Conservation (phyloP, 805 yeast genomes). For the Pichia exigua region DNA sequence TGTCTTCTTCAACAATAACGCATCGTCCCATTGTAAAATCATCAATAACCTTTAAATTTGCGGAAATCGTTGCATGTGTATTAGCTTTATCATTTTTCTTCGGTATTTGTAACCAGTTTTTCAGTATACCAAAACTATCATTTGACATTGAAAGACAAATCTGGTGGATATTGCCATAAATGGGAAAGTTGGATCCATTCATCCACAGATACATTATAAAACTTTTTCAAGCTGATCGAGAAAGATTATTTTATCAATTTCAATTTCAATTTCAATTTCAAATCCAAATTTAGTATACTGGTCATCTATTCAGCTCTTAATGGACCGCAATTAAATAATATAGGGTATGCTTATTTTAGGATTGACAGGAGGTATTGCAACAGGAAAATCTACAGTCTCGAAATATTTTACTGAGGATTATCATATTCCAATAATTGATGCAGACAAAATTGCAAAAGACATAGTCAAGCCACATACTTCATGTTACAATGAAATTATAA, state of each 20-base stretch:
- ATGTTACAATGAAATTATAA: slow-evolving; percentile 61
- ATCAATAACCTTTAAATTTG: slow-evolving; percentile 35
- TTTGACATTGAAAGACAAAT: not conserved
- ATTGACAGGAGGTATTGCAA: slow-evolving; percentile 94
- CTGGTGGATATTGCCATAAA: no score
- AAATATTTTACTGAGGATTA: slow-evolving; percentile 42
- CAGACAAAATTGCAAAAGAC: slow-evolving; percentile 81
- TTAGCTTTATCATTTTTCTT: not conserved
- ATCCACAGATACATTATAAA: no score
- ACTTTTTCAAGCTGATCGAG: no score
- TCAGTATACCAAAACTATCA: not conserved
- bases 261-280: not conserved
- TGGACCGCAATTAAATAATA: not conserved
- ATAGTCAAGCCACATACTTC: slow-evolving; percentile 74
- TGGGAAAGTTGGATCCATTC: not conserved
- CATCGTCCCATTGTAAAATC: slow-evolving; percentile 55
- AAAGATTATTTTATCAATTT: not conserved
- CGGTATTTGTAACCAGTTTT: not conserved
- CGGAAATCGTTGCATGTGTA: slow-evolving; percentile 24
- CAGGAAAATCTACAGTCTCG: slow-evolving; percentile 95
- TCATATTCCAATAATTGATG: slow-evolving; percentile 65
- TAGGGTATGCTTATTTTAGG: slow-evolving; percentile 78
- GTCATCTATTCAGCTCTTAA: no score
- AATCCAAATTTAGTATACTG: not conserved
- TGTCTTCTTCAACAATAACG: slow-evolving; percentile 34